phyloP scores from a whole-genome alignment of 2,329 filamentous ascomycete species.

The Pestalotiopsis sp. region DNA sequence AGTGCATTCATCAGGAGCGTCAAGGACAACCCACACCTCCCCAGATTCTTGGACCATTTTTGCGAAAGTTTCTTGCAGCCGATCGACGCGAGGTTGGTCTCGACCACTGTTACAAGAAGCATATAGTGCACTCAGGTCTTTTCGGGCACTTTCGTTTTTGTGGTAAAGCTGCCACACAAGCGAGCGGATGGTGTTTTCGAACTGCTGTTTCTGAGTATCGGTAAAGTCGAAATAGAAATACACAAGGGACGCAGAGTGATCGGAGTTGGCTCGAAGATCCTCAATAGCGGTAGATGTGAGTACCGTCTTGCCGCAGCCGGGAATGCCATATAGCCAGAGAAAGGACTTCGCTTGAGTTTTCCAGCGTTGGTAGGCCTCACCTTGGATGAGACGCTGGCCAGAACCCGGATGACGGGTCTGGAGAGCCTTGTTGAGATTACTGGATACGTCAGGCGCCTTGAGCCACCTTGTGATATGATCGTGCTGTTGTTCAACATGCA shows the following conservation, averaged over 20 bases:
- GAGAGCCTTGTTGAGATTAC: constrained; percentile 33
- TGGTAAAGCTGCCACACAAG: constrained; percentile 35
- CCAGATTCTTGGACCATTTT: constrained; percentile 24
- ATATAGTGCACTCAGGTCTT: constrained; percentile 25
- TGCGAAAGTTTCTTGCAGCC: constrained; percentile 21
- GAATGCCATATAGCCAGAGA: constrained; percentile 39
- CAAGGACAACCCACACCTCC: constrained; percentile 20
- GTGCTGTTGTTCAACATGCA: too few species aligned
- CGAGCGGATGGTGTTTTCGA: constrained; percentile 35
- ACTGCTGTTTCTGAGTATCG: constrained; percentile 33
- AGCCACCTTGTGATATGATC: too few species aligned
- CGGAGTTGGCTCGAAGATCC: constrained; percentile 17
- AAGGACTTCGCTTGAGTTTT: constrained; percentile 26
- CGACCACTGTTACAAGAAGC: constrained; percentile 22
- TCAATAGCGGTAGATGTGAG: constrained; percentile 37
- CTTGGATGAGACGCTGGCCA: constrained; percentile 34
- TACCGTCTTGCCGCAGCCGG: constrained; percentile 43
- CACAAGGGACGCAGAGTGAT: constrained; percentile 9
- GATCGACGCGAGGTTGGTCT: constrained; percentile 22
- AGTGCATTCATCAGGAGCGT: constrained; percentile 30
- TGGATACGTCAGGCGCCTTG: background rate
- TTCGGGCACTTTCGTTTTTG: constrained; percentile 16
- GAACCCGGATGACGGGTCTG: constrained; percentile 31
- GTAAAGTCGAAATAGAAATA: constrained; percentile 42
- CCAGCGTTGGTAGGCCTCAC: constrained; percentile 30